Evolutionary conservation across 148 eudicot species (phyloP).

Genomic region (Linanthus parryae): DNA sequence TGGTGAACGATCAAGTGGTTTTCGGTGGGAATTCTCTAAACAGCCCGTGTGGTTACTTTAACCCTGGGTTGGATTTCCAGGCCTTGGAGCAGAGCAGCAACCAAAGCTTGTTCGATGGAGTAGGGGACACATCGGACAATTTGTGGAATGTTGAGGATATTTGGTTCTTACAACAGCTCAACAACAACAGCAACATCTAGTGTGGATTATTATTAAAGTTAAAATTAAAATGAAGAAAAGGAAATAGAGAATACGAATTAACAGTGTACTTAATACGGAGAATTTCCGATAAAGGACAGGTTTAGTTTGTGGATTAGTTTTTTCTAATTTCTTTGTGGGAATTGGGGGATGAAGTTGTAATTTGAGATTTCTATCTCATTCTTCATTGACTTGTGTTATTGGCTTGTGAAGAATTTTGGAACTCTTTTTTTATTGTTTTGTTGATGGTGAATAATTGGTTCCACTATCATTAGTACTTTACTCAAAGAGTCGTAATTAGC

Average conservation of each 20-base stretch:
- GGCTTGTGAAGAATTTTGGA: too few species aligned
- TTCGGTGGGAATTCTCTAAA: constrained; percentile 28
- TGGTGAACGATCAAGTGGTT: background rate
- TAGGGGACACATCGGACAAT: constrained; percentile 41
- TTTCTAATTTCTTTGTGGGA: constrained; percentile 7
- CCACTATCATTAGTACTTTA: constrained; percentile 26
- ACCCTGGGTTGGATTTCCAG: constrained; percentile 34
- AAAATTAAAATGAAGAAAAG: too few species aligned
- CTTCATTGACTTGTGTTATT: too few species aligned
- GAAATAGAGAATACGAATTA: background rate
- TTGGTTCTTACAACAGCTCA: constrained; percentile 64
- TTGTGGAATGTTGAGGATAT: constrained; percentile 73
- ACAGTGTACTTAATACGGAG: constrained; percentile 1
- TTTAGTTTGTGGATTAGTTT: constrained; percentile 22
- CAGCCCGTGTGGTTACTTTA: constrained; percentile 36
- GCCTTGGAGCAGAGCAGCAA: constrained; percentile 30
- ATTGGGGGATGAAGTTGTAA: constrained; percentile 3
- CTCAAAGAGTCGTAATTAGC: too few species aligned
- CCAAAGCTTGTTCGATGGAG: constrained; percentile 30
- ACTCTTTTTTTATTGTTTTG: too few species aligned
- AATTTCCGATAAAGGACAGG: too few species aligned
- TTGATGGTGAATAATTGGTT: constrained; percentile 33
- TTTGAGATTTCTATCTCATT: too few species aligned
- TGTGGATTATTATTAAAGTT: background rate
- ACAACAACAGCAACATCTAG: constrained; percentile 20